Evolutionary conservation across 768 basidiomycete species (phyloP), one percentile per base, ranked within the genome.

Genomic region (Royoungia palumana): DNA sequence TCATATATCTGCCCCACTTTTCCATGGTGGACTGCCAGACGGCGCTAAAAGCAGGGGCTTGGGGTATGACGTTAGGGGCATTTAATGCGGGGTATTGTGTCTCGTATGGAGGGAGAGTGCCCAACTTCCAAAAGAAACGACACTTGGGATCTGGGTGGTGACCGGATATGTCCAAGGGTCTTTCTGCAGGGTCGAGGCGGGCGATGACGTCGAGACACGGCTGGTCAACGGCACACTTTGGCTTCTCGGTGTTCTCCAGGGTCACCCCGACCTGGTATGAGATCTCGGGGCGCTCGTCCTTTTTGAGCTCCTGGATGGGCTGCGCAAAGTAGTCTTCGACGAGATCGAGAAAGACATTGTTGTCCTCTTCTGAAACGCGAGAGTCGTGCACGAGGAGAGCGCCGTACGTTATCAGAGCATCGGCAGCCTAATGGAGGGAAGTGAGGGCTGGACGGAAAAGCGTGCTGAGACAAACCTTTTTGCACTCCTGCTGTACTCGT

Each of bases 231-330:
- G 89, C 87, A 65, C 89, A 92, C 64, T 82, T 89, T 32, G 87
- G 87, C 60, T 90, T 92, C 71, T 96, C 94, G 2, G 93, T 97
- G 66, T 94, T 93, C 70, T 94, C 92, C n/a, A 95, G 81, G 5
- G 94, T 96, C 5, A 93, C 92, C 2, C 94, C 94, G 35, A 92
- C 84, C 69, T 97, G 94, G 67, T 92, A 97, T 47, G 87, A 83
- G 11, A 90, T 72, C 56, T 96, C 90, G 0, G 91, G 90, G 16
- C 83, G 80, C 63, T 90, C 85, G 54, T 97, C 94, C 55, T 79
- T 74, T 72, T 77, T 74, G 47, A 97, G 72, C 1, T 72, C 74
- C 2, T 70, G 69, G 28, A 74, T 62, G 0, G 84, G 77, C 64
- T 93, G 93, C 7, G 77, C 75, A 62, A 98, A 98, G 68, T 98